Conservation (phyloP, 306 rosid genomes). For the Gastrolobium villosum region DNA sequence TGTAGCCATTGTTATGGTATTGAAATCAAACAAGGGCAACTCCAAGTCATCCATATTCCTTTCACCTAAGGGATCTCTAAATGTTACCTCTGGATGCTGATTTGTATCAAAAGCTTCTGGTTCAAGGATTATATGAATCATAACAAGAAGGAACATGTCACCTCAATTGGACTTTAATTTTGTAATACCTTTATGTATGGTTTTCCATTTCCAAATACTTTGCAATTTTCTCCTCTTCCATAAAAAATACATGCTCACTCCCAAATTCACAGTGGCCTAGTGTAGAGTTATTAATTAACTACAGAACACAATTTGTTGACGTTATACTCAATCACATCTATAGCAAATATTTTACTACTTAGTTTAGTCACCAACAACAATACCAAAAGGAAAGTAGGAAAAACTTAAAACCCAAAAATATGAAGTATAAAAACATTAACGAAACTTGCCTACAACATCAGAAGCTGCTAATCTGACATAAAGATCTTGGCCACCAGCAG, state of each 20-base stretch:
- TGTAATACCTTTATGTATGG: slow-evolving; percentile 44
- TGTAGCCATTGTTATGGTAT: slow-evolving; percentile 49
- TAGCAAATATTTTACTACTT: neutral
- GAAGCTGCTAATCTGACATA: slow-evolving; percentile 65
- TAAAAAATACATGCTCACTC: slow-evolving; percentile 48
- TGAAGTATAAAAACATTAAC: neutral
- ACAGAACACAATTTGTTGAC: neutral
- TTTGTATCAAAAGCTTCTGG: neutral
- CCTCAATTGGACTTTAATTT: neutral
- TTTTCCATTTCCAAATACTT: slow-evolving; percentile 16
- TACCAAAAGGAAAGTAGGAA: neutral
- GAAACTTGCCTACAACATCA: slow-evolving; percentile 56
- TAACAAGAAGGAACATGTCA: neutral
- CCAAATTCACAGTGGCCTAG: slow-evolving; percentile 45
- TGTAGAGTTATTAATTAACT: neutral
- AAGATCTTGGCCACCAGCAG: slow-evolving; percentile 46
- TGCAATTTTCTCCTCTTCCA: slow-evolving; percentile 54
- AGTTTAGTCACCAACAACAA: neutral
- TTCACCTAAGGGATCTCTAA: slow-evolving; percentile 52
- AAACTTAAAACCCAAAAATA: neutral
- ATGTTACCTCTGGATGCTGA: slow-evolving; percentile 49
- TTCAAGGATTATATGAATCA: neutral
- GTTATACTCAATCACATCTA: neutral
- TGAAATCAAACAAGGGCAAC: slow-evolving; percentile 52
- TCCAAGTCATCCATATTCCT: slow-evolving; percentile 51